phyloP scores from a whole-genome alignment of 352 stramenopile genomes.

The Globisporangium camurandrum region DNA sequence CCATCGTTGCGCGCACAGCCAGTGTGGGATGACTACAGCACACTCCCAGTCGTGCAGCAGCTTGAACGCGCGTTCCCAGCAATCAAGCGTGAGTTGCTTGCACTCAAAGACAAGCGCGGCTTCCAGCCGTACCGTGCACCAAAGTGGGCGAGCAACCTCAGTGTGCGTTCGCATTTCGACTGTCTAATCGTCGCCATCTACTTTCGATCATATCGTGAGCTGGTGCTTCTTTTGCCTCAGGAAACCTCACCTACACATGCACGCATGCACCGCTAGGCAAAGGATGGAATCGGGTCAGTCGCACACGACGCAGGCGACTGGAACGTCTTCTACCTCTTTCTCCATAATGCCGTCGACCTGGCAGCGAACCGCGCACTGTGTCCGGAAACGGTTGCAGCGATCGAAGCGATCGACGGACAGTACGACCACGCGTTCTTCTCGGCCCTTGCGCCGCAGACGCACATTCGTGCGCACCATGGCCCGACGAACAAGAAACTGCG shows the following conservation, averaged over 20 bases:
- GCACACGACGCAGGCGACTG: slow-evolving; percentile 79
- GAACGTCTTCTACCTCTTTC: slow-evolving; percentile 86
- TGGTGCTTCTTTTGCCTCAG: too few relatives aligned
- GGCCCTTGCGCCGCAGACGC: slow-evolving; percentile 65
- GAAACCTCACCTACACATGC: too few relatives aligned
- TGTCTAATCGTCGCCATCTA: not conserved
- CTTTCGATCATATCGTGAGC: too few relatives aligned
- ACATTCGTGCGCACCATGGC: slow-evolving; percentile 78
- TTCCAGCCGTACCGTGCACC: slow-evolving; percentile 81
- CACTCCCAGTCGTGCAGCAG: slow-evolving; percentile 34
- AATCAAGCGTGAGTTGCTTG: slow-evolving; percentile 60
- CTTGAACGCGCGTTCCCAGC: slow-evolving; percentile 44
- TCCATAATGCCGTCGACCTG: slow-evolving; percentile 87
- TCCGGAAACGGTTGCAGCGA: slow-evolving; percentile 42
- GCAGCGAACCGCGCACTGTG: slow-evolving; percentile 54
- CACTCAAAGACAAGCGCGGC: slow-evolving; percentile 25
- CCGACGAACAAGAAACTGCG: slow-evolving; percentile 91
- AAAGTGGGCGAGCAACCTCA: slow-evolving; percentile 52
- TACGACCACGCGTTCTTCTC: slow-evolving; percentile 88
- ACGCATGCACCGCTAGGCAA: slow-evolving; percentile 19
- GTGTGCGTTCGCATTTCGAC: slow-evolving; percentile 18
- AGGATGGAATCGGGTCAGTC: slow-evolving; percentile 64
- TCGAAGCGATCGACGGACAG: slow-evolving; percentile 50
- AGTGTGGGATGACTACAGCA: slow-evolving; percentile 40
- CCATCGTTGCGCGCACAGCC: slow-evolving; percentile 31